Percentiles rank a stretch among this genome's conserved stretches.
phyloP scores from a whole-genome alignment of 306 rosid genomes.

The Prunus mira region DNA sequence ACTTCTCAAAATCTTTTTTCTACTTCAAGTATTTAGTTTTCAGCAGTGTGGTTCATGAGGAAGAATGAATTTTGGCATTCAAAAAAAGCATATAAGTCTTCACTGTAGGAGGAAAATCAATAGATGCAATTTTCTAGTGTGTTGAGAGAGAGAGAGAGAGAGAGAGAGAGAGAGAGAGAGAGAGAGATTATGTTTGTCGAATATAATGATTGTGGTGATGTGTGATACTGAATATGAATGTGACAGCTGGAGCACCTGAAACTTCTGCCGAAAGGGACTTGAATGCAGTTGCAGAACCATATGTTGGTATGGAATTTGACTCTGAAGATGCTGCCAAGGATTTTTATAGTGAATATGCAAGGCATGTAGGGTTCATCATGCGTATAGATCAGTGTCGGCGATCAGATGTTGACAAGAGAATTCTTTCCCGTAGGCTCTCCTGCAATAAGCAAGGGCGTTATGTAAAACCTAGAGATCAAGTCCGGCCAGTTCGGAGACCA shows the following conservation, averaged over 20 bases:
- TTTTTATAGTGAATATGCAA: slow-evolving; percentile 4
- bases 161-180: not conserved
- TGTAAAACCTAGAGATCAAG: slow-evolving; percentile 18
- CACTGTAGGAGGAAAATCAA: not conserved
- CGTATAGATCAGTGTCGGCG: not conserved
- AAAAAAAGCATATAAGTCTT: not conserved
- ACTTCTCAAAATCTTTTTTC: not conserved
- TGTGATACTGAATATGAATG: not conserved
- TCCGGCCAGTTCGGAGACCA: slow-evolving; percentile 22
- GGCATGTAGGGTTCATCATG: not conserved
- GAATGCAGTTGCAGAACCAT: slow-evolving; percentile 2
- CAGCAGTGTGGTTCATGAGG: not conserved
- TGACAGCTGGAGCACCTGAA: not conserved
- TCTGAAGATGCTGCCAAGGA: slow-evolving; percentile 8
- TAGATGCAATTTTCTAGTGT: not conserved
- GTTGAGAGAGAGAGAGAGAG: not conserved
- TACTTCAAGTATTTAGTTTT: not conserved
- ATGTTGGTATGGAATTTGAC: slow-evolving; percentile 7
- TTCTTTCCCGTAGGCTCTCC: slow-evolving; percentile 2
- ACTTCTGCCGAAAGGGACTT: not conserved
- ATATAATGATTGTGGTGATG: not conserved
- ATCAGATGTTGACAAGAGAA: slow-evolving; percentile 5
- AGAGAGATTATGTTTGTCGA: not conserved
- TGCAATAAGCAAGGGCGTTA: slow-evolving; percentile 3
- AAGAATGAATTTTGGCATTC: not conserved